Percentiles rank a stretch among this genome's conserved stretches.
phyloP scores from a whole-genome alignment of 208 protist genomes.

The Strigomonas culicis region DNA sequence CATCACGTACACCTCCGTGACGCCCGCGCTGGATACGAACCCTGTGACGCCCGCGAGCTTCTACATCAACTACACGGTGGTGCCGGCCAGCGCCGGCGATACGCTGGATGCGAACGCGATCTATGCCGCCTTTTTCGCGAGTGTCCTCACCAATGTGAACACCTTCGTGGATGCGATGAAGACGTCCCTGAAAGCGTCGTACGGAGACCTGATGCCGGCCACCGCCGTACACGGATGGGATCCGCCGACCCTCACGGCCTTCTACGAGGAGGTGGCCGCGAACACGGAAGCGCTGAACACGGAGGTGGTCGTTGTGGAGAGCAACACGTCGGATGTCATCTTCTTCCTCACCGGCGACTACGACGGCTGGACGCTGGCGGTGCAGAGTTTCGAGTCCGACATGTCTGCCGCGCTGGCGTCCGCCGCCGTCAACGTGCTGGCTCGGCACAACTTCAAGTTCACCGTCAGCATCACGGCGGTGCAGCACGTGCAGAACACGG shows the following conservation, averaged over 20 bases:
- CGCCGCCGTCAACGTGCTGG: background rate
- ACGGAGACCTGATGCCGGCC: background rate
- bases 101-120: conserved; percentile 1
- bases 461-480: background rate
- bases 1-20: background rate
- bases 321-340: background rate
- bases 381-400: background rate
- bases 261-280: too few relatives aligned
- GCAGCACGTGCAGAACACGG: background rate
- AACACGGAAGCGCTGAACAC: too few relatives aligned
- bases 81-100: conserved; percentile 1
- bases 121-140: background rate
- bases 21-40: background rate
- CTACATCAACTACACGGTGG: conserved; percentile 2
- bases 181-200: conserved; percentile 6
- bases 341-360: background rate
- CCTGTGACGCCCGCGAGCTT: conserved; percentile 1
- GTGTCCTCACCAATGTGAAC: background rate
- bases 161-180: background rate
- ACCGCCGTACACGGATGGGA: too few relatives aligned
- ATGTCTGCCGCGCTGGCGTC: background rate
- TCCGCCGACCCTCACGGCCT: too few relatives aligned
- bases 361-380: background rate
- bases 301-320: background rate
- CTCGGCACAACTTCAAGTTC: background rate